phyloP scores from a whole-genome alignment of 1,284 basidiomycete species.

The Cystobasidium slooffiae region DNA sequence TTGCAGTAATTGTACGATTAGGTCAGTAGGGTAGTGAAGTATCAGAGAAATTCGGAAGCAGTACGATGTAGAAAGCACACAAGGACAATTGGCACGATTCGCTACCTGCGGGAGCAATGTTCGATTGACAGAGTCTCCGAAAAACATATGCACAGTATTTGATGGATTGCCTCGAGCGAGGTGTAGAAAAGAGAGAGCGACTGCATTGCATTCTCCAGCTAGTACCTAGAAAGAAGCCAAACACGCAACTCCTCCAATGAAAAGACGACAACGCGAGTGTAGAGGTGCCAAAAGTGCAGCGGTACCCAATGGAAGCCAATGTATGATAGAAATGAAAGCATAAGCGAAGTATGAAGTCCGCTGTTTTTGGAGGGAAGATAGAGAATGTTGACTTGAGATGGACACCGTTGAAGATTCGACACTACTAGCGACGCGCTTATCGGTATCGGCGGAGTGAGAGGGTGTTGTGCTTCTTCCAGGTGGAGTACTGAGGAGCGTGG shows the following conservation, averaged over 20 bases:
- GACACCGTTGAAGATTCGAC: conserved; percentile 1
- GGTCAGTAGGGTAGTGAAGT: too few relatives aligned
- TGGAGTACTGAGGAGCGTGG: conserved; percentile 85
- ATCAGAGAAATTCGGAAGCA: too few relatives aligned
- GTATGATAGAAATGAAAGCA: too few relatives aligned
- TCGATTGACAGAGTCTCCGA: too few relatives aligned
- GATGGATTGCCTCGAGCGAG: background rate
- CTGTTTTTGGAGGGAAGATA: background rate
- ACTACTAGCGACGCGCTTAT: conserved; percentile 58
- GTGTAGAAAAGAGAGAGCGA: conserved; percentile 4
- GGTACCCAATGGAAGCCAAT: too few relatives aligned
- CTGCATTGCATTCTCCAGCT: conserved; percentile 21
- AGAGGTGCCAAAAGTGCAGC: too few relatives aligned
- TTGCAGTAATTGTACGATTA: too few relatives aligned
- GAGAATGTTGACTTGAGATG: background rate
- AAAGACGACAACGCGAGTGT: too few relatives aligned
- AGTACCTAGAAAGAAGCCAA: conserved; percentile 4
- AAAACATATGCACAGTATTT: background rate
- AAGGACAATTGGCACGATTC: too few relatives aligned
- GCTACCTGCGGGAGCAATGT: too few relatives aligned
- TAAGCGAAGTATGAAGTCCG: too few relatives aligned
- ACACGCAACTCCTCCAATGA: background rate
- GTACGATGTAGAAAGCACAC: too few relatives aligned
- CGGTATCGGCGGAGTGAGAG: conserved; percentile 97
- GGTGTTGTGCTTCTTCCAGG: conserved; percentile 76